A percentile compares a stretch with the other conserved stretches of the same genome.
phyloP scores from a whole-genome alignment of 1,284 basidiomycete species.

The Erythrobasidium hasegawianum region DNA sequence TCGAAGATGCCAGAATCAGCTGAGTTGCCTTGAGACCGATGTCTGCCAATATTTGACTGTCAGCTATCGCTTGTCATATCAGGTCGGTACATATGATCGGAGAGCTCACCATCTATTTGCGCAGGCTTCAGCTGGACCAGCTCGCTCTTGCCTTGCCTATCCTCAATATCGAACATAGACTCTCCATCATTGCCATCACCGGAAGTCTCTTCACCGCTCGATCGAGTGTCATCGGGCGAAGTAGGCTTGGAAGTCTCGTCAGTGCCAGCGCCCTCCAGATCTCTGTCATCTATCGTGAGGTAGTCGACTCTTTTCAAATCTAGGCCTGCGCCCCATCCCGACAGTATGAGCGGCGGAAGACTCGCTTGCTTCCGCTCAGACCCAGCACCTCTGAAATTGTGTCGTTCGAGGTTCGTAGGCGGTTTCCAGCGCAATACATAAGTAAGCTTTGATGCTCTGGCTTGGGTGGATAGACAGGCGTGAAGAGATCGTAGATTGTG shows the following conservation, averaged over 20 bases:
- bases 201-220: slow-evolving; percentile 46
- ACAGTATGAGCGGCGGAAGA: background rate
- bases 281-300: slow-evolving; percentile 81
- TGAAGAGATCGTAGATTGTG: slow-evolving; percentile 8
- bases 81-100: background rate
- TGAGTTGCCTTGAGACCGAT: slow-evolving; percentile 70
- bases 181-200: slow-evolving; percentile 30
- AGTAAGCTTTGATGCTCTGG: background rate
- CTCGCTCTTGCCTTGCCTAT: slow-evolving; percentile 23
- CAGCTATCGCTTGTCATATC: background rate
- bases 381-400: too few species aligned
- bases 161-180: slow-evolving; percentile 36
- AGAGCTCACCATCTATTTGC: slow-evolving; percentile 58
- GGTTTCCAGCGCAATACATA: slow-evolving; percentile 36
- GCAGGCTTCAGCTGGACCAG: slow-evolving; percentile 57
- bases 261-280: slow-evolving; percentile 16
- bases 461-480: background rate
- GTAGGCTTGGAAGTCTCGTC: background rate
- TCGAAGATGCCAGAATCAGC: slow-evolving; percentile 61
- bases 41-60: slow-evolving; percentile 50
- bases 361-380: too few species aligned
- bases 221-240: slow-evolving; percentile 1
- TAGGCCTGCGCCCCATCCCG: slow-evolving; percentile 82
- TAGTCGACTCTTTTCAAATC: slow-evolving; percentile 98
- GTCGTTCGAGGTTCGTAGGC: background rate